Conservation (phyloP, 2,329 filamentous ascomycete species). For the Neofusicoccum ribis region DNA sequence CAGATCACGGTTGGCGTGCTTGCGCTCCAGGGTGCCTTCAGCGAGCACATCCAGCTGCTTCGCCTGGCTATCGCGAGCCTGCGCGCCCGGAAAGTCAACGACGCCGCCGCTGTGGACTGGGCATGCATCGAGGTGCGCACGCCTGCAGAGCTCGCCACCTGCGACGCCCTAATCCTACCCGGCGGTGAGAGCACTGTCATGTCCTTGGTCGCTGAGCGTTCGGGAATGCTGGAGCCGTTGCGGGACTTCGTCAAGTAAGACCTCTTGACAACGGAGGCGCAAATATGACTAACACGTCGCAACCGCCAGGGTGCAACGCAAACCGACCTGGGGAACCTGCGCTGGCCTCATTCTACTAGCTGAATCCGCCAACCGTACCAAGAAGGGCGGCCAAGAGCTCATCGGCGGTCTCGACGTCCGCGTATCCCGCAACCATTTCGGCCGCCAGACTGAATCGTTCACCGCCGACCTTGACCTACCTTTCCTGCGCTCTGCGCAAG, state of each 20-base stretch:
- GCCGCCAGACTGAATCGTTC: constrained; percentile 90
- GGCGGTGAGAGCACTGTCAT: constrained; percentile 96
- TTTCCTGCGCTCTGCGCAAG: constrained; percentile 56
- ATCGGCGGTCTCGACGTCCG: constrained; percentile 89
- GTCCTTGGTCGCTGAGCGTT: constrained; percentile 79
- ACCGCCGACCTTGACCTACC: constrained; percentile 71
- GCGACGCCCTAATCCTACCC: constrained; percentile 84
- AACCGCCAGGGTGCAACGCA: constrained; percentile 63
- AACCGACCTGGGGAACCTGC: constrained; percentile 93
- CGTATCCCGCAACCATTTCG: constrained; percentile 93
- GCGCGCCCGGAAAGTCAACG: constrained; percentile 23
- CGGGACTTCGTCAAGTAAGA: constrained; percentile 86
- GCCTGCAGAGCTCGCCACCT: constrained; percentile 65
- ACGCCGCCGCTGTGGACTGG: constrained; percentile 46
- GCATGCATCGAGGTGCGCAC: constrained; percentile 79
- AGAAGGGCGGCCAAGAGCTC: constrained; percentile 87
- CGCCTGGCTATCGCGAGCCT: constrained; percentile 64
- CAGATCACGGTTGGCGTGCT: constrained; percentile 60
- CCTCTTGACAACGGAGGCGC: neutral
- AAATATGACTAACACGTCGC: constrained; percentile 19
- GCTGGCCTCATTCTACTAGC: constrained; percentile 90
- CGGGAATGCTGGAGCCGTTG: constrained; percentile 78
- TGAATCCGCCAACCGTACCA: constrained; percentile 83
- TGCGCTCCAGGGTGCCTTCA: constrained; percentile 88
- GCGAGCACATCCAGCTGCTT: constrained; percentile 80